phyloP scores from a whole-genome alignment of 108 stramenopile species.

The Nannochloropsis gaditana region DNA sequence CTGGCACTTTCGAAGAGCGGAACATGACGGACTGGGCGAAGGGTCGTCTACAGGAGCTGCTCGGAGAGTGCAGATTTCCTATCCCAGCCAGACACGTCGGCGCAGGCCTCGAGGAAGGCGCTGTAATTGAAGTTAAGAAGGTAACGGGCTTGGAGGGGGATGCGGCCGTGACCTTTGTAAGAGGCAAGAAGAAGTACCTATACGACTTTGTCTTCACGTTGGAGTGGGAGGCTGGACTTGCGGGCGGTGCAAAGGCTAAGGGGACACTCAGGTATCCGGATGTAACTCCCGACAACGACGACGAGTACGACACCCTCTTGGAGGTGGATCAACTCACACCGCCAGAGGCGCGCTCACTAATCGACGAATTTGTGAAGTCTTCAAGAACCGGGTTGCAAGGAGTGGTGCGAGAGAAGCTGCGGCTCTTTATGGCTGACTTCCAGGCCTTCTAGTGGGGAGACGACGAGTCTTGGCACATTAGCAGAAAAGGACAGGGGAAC shows the following conservation, averaged over 20 bases:
- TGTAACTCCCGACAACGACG: slow-evolving; percentile 42
- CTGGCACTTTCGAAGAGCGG: slow-evolving; percentile 91
- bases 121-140: slow-evolving; percentile 18
- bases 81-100: background rate
- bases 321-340: slow-evolving; percentile 11
- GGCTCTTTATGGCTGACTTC: background rate
- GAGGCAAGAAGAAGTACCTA: slow-evolving; percentile 86
- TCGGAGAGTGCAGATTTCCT: slow-evolving; percentile 27
- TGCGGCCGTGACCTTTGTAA: slow-evolving; percentile 60
- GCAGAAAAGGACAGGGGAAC: too few relatives aligned
- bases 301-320: slow-evolving; percentile 32
- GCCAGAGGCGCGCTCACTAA: background rate
- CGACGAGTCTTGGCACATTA: too few relatives aligned
- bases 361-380: background rate
- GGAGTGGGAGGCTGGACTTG: slow-evolving; percentile 45
- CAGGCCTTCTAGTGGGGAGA: background rate
- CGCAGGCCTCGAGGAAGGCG: slow-evolving; percentile 20
- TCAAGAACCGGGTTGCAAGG: background rate
- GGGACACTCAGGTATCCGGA: slow-evolving; percentile 38
- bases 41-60: slow-evolving; percentile 43
- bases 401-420: background rate
- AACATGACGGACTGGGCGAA: slow-evolving; percentile 66
- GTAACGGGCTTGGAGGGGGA: slow-evolving; percentile 68
- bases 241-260: slow-evolving; percentile 36
- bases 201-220: slow-evolving; percentile 75